phyloP scores from a whole-genome alignment of 1,139 yeast species.

The Scheffersomyces parashehatae region DNA sequence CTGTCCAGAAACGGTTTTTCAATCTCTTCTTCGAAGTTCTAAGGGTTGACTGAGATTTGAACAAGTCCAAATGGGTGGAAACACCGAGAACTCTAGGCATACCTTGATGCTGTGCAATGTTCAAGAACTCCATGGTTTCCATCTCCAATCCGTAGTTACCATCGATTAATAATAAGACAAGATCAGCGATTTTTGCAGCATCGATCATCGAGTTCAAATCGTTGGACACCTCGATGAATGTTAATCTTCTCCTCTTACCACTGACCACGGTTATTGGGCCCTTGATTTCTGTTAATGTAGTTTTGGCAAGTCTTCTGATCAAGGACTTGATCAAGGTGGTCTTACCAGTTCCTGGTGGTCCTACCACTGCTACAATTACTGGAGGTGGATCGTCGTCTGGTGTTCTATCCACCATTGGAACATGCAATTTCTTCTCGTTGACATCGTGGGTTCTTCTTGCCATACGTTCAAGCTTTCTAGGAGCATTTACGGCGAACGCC shows the following conservation, averaged over 20 bases:
- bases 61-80: constrained; percentile 92
- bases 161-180: constrained; percentile 85
- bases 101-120: constrained; percentile 96
- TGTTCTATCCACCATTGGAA: constrained; percentile 96
- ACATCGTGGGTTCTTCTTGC: constrained; percentile 86
- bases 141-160: constrained; percentile 98
- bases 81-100: constrained; percentile 97
- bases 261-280: constrained; percentile 99
- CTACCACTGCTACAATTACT: constrained; percentile 92
- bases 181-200: constrained; percentile 92
- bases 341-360: constrained; percentile 99
- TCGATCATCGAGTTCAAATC: constrained; percentile 96
- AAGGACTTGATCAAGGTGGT: constrained; percentile 89
- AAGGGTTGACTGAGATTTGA: constrained; percentile 85
- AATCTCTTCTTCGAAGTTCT: constrained; percentile 90
- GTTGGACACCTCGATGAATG: constrained; percentile 90
- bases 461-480: constrained; percentile 81
- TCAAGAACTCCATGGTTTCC: constrained; percentile 99
- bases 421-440: constrained; percentile 85
- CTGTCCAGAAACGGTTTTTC: constrained; percentile 98
- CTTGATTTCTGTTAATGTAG: constrained; percentile 77
- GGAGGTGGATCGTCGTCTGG: constrained; percentile 99
- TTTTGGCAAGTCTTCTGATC: constrained; percentile 86
- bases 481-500: constrained; percentile 93
- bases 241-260: constrained; percentile 89